Evolutionary conservation across 345 rosid species (phyloP), one percentile per base, ranked within the genome.

Genomic region (Populus ilicifolia): DNA sequence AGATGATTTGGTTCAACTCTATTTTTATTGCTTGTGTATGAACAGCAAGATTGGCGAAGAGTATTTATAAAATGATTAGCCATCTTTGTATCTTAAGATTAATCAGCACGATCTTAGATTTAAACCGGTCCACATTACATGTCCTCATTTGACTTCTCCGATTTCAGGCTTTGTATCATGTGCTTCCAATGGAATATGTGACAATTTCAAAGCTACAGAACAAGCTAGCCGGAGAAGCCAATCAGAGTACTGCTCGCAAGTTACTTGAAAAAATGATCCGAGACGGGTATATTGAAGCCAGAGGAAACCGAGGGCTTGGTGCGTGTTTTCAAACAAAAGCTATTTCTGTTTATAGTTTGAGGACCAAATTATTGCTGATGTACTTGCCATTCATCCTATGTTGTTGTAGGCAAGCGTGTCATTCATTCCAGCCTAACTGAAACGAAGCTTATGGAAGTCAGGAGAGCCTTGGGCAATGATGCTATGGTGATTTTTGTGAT

Each of bases 301-400:
- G 84, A 88, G 83, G 90, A 74, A 93, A 50, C 82, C 90, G 93
- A 7, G 84, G 97, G 87, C 97, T 96, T 78, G 98, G 99, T 96
- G 13, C 44, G 59, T 64, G 87, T 48, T 56, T 39, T 38, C 62
- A 63, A 72, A 72, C 21, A 38, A 62, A 79, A 79, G 70, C 59
- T 69, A 67, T 36, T 27, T 43, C 48, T 30, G 66, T 73, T 65
- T 14, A 56, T 77, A 30, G 38, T 29, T 9, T 27, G 29, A 21
- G 61, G 36, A 70, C 10, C 3, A 18, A 33, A 50, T 70, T 33
- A 33, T 73, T 44, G 38, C 70, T 62, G 52, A 30, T 71, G 74
- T 76, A 16, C 17, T 67, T 66, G 30, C 25, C 72, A 70, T 59
- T 21, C 23, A 10, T 39, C 66, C 16, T 29, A 11, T 80, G 54